These are phyloP conservation scores for Fragaria nilgerrensis DNA, from an alignment of 306 rosid species.

Conservation along the genomic window DNA sequence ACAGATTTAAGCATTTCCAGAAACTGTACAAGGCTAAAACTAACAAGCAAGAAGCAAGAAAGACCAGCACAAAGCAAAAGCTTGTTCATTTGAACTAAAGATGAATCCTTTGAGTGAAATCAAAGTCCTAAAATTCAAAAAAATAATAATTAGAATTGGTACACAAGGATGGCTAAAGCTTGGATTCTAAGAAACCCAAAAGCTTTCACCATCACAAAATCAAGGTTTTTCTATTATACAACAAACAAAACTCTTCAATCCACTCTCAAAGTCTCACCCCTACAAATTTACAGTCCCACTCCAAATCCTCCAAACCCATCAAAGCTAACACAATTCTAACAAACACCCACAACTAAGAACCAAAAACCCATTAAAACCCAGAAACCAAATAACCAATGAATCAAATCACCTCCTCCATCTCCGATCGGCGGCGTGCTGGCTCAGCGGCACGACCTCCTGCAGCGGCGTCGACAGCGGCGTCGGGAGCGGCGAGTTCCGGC, in stretches of 20 bases:
- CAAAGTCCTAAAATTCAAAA: neutral
- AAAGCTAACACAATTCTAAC: neutral
- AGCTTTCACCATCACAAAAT: neutral
- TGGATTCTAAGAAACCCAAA: neutral
- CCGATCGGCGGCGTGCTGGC: slow-evolving; percentile 72
- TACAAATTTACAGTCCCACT: slow-evolving; percentile 14
- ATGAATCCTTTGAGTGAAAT: slow-evolving; percentile 2
- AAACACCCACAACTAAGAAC: neutral
- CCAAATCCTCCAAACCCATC: neutral
- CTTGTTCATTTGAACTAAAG: neutral
- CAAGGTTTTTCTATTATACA: neutral
- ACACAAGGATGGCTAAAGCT: neutral
- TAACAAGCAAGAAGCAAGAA: neutral
- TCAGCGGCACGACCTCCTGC: slow-evolving; percentile 83
- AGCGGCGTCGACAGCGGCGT: slow-evolving; percentile 85
- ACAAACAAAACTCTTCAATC: neutral
- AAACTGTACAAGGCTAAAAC: neutral
- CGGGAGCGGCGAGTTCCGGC: slow-evolving; percentile 89
- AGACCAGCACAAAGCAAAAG: neutral
- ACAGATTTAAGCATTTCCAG: neutral
- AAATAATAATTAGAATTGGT: slow-evolving; percentile 5
- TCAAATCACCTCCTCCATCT: slow-evolving; percentile 47
- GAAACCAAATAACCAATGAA: neutral
- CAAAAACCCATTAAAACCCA: neutral
- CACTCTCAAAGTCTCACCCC: neutral